Base-by-base conservation (phyloP, 495 filamentous ascomycete species). In the Cercophora scortea region DNA sequence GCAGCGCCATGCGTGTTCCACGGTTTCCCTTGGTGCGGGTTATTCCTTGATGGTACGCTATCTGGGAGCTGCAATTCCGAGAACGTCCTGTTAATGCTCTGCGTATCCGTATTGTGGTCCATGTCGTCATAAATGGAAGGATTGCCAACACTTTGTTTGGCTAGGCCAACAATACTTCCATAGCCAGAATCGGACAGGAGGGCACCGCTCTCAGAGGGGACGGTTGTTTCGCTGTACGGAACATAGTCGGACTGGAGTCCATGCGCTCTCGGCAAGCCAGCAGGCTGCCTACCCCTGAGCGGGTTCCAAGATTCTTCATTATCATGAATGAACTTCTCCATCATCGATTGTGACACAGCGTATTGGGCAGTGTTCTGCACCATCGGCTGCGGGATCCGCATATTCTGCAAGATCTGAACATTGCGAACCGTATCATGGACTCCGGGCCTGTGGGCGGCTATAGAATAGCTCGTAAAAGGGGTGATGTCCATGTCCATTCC, bases 141-240 rank as follows among this genome's bases (percentile, higher is more conserved):
- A 10, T 77, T 74, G 0, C 72, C 69, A 44, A 70, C 61, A 49
- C 69, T 73, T 13, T 61, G 64, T 18, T 62, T 65, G 16, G 58
- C 52, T 5, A 25, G 25, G 25, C 25, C 25, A 25, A 5, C 25
- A 46, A 63, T 62, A 49, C 77, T 84, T 9, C 72, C 79, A 61
- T 87, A 88, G 12, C 79, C 84, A 7, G 85, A 88, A 59, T 89
- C 85, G 1, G 75, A 79, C 2, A 47, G 47, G 6, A 80, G 70
- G 17, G 79, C 81, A 33, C 74, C 83, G 42, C 67, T 72, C 49
- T 87, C 84, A 3, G 82, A 86, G 8, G 66, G 63, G 11, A 64
- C 68, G 13, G 61, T 48, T 33, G 50, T 55, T 36, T 57, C 62
- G 18, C 63, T 59, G 40, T 58, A 66, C 12, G 36, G 32, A 35